A percentile compares a stretch with the other conserved stretches of the same genome.
Evolutionary conservation across 441 rosid species (phyloP).

Genomic region (Gossypium davidsonii): DNA sequence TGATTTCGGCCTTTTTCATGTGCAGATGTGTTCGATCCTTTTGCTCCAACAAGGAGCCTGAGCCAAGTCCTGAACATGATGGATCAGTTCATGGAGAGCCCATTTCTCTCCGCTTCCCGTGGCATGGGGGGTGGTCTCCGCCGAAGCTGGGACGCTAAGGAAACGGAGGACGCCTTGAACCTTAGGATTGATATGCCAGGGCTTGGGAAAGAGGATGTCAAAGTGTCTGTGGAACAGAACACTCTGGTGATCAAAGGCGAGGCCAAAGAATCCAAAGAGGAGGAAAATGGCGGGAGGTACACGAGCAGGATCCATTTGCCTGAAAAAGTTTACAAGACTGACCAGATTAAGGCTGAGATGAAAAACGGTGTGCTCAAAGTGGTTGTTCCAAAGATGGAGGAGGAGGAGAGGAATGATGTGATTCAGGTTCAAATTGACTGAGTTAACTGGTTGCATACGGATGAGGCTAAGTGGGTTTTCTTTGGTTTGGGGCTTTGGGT

Average conservation of each 20-base stretch:
- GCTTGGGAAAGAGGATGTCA: conserved; percentile 54
- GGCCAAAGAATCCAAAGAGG: conserved; percentile 28
- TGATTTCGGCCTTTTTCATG: not conserved
- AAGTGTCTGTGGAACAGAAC: conserved; percentile 49
- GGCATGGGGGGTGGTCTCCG: conserved; percentile 39
- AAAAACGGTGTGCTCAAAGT: conserved; percentile 60
- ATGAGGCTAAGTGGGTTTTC: not conserved
- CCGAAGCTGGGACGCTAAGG: conserved; percentile 55
- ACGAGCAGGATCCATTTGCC: conserved; percentile 49
- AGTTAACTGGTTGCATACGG: not conserved
- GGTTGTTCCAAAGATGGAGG: conserved; percentile 48
- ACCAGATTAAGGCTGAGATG: conserved; percentile 65
- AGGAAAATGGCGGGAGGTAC: conserved; percentile 29
- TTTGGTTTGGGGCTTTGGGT: not conserved
- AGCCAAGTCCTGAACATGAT: conserved; percentile 50
- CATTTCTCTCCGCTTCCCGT: conserved; percentile 28
- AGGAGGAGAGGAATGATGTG: conserved; percentile 17
- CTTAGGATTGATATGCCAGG: conserved; percentile 64
- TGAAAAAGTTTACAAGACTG: conserved; percentile 31
- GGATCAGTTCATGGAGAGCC: conserved; percentile 54
- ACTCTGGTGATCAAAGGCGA: conserved; percentile 52
- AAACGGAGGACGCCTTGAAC: conserved; percentile 39
- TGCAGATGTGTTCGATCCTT: conserved; percentile 53
- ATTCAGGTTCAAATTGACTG: conserved; percentile 6
- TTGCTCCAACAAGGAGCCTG: conserved; percentile 48